These are phyloP conservation scores for Chloris gayana DNA, from an alignment of 176 grass and related monocot genomes.

Conservation along the genomic window DNA sequence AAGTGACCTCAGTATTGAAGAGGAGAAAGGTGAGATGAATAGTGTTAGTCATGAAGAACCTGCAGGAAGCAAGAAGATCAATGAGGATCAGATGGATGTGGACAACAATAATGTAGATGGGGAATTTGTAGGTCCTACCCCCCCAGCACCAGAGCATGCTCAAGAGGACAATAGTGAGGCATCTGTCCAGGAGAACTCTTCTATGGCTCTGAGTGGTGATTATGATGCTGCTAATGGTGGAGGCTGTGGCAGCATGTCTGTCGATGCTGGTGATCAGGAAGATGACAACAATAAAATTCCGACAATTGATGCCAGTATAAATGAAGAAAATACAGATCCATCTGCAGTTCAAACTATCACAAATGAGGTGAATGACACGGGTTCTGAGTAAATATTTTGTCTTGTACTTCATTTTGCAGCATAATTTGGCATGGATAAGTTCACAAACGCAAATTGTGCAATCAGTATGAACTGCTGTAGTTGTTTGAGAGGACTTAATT, in stretches of 20 bases:
- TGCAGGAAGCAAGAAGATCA: slow-evolving; percentile 34
- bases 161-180: slow-evolving; percentile 10
- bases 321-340: slow-evolving; percentile 1
- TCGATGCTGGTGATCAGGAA: slow-evolving; percentile 12
- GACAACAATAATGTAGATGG: slow-evolving; percentile 22
- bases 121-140: slow-evolving; percentile 34
- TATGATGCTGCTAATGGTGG: background rate
- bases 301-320: slow-evolving; percentile 1
- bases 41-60: slow-evolving; percentile 2
- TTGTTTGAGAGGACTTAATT: background rate
- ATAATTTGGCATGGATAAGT: background rate
- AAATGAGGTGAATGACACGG: background rate
- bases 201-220: background rate
- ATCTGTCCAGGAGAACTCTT: background rate
- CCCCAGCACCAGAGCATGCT: slow-evolving; percentile 22
- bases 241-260: background rate
- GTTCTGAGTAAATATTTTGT: slow-evolving; percentile 30
- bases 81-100: slow-evolving; percentile 41
- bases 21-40: slow-evolving; percentile 15
- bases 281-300: background rate
- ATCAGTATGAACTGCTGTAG: background rate
- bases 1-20: slow-evolving; percentile 16
- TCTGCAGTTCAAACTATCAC: slow-evolving; percentile 7
- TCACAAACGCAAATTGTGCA: background rate
- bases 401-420: background rate